Evolutionary conservation across 345 rosid species (phyloP).

Genomic region (Salix caprea): DNA sequence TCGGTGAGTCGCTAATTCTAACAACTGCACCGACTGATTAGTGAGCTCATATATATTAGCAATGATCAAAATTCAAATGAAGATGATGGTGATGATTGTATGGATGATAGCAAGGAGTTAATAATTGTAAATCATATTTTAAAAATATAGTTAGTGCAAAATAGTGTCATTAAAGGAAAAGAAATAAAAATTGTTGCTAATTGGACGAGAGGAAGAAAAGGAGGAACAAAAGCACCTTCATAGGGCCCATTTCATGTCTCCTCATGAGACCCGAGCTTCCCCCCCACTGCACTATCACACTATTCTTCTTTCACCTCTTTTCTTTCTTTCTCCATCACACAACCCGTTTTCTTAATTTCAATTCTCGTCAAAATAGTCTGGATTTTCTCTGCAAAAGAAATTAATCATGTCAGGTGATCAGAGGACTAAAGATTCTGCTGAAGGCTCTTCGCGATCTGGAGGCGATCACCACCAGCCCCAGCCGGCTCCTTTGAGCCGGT

Average conservation of each 20-base stretch:
- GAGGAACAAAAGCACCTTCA: conserved; percentile 40
- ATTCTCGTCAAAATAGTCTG: conserved; percentile 21
- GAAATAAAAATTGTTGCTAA: neutral
- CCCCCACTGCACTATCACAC: conserved; percentile 24
- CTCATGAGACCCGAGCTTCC: conserved; percentile 39
- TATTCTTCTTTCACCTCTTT: conserved; percentile 18
- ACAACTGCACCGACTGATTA: conserved; percentile 14
- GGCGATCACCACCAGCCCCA: conserved; percentile 21
- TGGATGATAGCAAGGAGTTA: conserved; percentile 26
- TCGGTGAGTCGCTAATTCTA: neutral
- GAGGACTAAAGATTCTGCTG: conserved; percentile 31
- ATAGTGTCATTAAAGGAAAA: conserved; percentile 12
- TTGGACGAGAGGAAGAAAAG: conserved; percentile 24
- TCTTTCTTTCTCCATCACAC: conserved; percentile 1
- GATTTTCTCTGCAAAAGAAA: conserved; percentile 7
- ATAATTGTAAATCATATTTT: neutral
- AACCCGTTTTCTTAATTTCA: neutral
- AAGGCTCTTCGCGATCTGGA: conserved; percentile 43
- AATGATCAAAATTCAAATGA: conserved; percentile 25
- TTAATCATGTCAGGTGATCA: conserved; percentile 28
- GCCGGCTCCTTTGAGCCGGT: conserved; percentile 57
- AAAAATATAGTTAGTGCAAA: conserved; percentile 22
- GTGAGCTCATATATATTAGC: neutral
- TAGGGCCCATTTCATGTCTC: conserved; percentile 57
- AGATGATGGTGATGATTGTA: conserved; percentile 37